phyloP scores from a whole-genome alignment of 1,139 yeast genomes.

The Geotrichum histeridarum region DNA sequence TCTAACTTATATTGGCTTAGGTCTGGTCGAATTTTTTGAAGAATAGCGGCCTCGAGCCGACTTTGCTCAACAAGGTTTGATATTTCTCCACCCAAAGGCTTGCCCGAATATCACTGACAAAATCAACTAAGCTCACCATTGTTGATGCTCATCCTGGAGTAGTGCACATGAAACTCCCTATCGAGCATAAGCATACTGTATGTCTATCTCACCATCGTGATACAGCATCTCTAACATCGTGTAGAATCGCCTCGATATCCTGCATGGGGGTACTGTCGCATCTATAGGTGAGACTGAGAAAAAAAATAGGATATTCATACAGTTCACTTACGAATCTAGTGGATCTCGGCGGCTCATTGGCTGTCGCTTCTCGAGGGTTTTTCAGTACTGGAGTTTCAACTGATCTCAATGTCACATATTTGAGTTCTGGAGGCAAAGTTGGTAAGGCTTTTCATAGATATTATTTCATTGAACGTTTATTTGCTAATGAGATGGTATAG shows the following conservation, averaged over 20 bases:
- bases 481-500: slow-evolving; percentile 14
- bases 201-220: slow-evolving; percentile 14
- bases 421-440: slow-evolving; percentile 41
- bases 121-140: slow-evolving; percentile 27
- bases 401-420: slow-evolving; percentile 41
- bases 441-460: slow-evolving; percentile 29
- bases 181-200: slow-evolving; percentile 38
- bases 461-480: not conserved
- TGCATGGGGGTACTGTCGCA: slow-evolving; percentile 44
- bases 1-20: slow-evolving; percentile 16
- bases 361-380: slow-evolving; percentile 42
- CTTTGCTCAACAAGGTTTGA: slow-evolving; percentile 32
- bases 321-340: slow-evolving; percentile 22
- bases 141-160: slow-evolving; percentile 35
- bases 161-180: slow-evolving; percentile 35
- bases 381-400: slow-evolving; percentile 44
- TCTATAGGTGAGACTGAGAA: slow-evolving; percentile 24
- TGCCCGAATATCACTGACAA: not conserved
- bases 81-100: slow-evolving; percentile 5
- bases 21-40: slow-evolving; percentile 38
- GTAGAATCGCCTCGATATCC: slow-evolving; percentile 39
- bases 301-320: not conserved
- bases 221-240: not conserved
- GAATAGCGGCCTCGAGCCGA: slow-evolving; percentile 39
- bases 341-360: slow-evolving; percentile 46